Conservation (phyloP, 805 yeast genomes). For the Wickerhamiella parazyma region DNA sequence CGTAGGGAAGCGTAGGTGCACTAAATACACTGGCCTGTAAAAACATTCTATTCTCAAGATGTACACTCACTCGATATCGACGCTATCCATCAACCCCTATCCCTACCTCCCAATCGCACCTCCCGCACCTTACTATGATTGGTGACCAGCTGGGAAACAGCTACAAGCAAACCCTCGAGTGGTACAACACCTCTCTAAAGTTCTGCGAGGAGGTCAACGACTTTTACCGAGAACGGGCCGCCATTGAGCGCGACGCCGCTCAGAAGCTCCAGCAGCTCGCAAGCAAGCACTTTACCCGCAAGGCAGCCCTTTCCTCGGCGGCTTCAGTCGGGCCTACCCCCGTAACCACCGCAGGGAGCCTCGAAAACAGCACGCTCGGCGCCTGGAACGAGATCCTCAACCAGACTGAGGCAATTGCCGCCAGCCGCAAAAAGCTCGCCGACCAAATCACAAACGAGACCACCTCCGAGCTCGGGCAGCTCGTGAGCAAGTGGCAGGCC, state of each 20-base stretch:
- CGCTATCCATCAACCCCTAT: too few species aligned
- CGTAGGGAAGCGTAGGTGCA: too few species aligned
- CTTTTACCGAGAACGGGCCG: conserved; percentile 73
- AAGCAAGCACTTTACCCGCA: conserved; percentile 57
- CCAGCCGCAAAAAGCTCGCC: conserved; percentile 47
- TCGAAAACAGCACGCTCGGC: conserved; percentile 75
- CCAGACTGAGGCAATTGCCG: conserved; percentile 69
- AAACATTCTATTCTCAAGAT: too few species aligned
- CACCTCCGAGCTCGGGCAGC: conserved; percentile 43
- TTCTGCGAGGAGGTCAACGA: conserved; percentile 70
- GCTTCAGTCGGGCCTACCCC: conserved; percentile 88
- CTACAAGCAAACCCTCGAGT: conserved; percentile 59
- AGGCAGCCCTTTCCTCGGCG: conserved; percentile 51
- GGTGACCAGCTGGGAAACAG: conserved; percentile 40
- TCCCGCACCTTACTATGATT: too few species aligned
- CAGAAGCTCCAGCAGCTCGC: conserved; percentile 49
- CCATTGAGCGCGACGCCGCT: conserved; percentile 73
- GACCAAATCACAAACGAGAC: conserved; percentile 46
- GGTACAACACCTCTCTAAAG: conserved; percentile 55
- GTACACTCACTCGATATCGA: too few species aligned
- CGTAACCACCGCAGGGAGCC: conserved; percentile 82
- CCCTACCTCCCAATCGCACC: too few species aligned
- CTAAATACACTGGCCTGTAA: too few species aligned
- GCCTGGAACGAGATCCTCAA: conserved; percentile 81
- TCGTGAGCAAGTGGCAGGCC: conserved; percentile 40